These are phyloP conservation scores for Emergomyces africanus DNA, from an alignment of 2,329 filamentous ascomycete species.

Conservation along the genomic window DNA sequence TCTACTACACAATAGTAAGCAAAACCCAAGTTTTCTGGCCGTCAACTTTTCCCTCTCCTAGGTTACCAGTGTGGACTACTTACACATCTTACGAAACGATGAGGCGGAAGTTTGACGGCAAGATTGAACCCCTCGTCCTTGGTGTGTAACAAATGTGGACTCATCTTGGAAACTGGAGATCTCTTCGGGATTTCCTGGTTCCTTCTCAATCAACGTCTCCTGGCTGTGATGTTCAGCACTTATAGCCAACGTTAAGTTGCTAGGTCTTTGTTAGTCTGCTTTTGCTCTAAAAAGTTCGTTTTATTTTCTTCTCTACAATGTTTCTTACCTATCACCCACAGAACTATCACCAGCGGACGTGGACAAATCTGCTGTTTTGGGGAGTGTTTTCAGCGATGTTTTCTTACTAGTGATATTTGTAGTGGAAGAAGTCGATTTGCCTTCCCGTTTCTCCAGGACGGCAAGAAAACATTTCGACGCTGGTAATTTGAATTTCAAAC, in stretches of 20 bases:
- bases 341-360: not conserved
- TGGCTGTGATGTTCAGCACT: not conserved
- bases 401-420: not conserved
- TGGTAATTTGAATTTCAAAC: not conserved
- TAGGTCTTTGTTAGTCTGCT: not conserved
- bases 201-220: not conserved
- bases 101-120: slow-evolving; percentile 20
- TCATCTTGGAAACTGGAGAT: not conserved
- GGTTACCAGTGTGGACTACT: not conserved
- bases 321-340: not conserved
- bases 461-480: not conserved
- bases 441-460: not conserved
- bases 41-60: too few relatives aligned
- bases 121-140: not conserved
- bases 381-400: not conserved
- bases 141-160: not conserved
- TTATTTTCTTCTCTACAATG: not conserved
- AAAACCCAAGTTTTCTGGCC: not conserved
- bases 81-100: not conserved
- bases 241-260: not conserved
- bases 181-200: not conserved
- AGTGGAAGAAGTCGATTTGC: not conserved
- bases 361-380: not conserved
- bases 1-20: not conserved
- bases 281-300: not conserved